Evolutionary conservation across 345 rosid genomes (phyloP).

Genomic region (Eucalyptus tenuipes): DNA sequence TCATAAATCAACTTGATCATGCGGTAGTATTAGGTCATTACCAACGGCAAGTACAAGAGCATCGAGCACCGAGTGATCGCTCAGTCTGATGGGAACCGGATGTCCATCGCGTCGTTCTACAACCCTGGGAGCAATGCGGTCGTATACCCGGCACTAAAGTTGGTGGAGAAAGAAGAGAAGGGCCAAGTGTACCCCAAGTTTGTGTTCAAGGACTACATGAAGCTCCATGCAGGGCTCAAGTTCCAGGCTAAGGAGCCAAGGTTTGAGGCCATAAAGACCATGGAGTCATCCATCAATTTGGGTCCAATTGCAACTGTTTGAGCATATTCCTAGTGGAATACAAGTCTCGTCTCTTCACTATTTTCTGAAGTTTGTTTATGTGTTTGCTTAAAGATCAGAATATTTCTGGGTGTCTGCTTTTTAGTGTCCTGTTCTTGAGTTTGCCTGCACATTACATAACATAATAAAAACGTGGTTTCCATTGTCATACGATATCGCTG

Average conservation of each 20-base stretch:
- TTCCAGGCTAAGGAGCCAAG: slow-evolving; percentile 88
- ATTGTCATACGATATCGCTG: background rate
- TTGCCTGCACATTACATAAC: background rate
- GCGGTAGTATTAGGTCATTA: slow-evolving; percentile 38
- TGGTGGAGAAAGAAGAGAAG: slow-evolving; percentile 35
- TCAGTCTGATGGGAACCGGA: slow-evolving; percentile 58
- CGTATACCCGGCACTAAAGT: slow-evolving; percentile 55
- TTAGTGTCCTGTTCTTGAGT: background rate
- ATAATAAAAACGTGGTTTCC: background rate
- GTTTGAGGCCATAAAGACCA: slow-evolving; percentile 62
- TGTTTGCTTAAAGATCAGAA: background rate
- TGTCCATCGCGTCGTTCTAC: slow-evolving; percentile 88
- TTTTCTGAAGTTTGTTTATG: background rate
- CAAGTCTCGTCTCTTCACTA: background rate
- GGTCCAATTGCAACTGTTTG: slow-evolving; percentile 28
- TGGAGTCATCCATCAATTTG: slow-evolving; percentile 5
- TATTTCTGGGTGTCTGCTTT: background rate
- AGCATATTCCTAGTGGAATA: background rate
- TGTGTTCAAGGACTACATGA: slow-evolving; percentile 86
- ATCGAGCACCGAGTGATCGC: slow-evolving; percentile 63
- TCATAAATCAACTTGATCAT: background rate
- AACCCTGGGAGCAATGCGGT: slow-evolving; percentile 76
- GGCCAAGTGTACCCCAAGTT: slow-evolving; percentile 49
- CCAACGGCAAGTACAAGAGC: slow-evolving; percentile 89
- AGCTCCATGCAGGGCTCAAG: slow-evolving; percentile 59